Evolutionary conservation across 139 green algal species (phyloP).

Genomic region (Ulvella scutata): DNA sequence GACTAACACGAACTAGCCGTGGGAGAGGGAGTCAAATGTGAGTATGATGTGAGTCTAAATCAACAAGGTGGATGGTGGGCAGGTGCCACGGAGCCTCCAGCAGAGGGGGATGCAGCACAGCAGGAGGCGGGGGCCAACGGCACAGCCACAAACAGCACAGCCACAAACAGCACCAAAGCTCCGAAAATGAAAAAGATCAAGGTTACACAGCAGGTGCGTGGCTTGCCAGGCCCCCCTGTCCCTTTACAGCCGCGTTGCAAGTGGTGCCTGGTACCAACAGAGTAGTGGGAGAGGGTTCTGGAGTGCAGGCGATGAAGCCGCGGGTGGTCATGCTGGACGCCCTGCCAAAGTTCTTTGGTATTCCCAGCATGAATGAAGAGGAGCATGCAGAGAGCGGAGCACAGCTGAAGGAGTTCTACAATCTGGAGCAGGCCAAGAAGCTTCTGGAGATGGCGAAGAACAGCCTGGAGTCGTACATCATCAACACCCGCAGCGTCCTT

Average conservation of each 20-base stretch:
- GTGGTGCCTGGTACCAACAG: no score
- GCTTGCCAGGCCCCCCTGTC: not conserved
- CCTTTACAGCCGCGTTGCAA: not conserved
- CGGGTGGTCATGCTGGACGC: not conserved
- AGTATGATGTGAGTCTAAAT: no score
- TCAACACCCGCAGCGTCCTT: constrained; percentile 44
- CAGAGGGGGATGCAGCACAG: not conserved
- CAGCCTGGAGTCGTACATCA: constrained; percentile 83
- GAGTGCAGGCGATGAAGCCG: not conserved
- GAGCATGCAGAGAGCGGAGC: constrained; percentile 8
- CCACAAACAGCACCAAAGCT: constrained; percentile 5
- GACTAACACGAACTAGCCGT: no score
- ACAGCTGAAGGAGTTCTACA: constrained; percentile 15
- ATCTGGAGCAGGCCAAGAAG: constrained; percentile 29
- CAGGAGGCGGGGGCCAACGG: constrained; percentile 2
- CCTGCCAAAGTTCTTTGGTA: not conserved
- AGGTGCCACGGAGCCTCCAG: no score
- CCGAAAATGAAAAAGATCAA: constrained; percentile 20
- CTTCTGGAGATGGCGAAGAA: constrained; percentile 58
- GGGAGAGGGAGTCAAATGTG: no score
- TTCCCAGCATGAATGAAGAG: constrained; percentile 6
- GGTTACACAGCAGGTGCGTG: constrained; percentile 8
- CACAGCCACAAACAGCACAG: not conserved
- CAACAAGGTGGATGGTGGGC: no score
- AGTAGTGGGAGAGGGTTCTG: no score